These are phyloP conservation scores for Fusarium subtropicale DNA, from an alignment of 2,329 filamentous ascomycete genomes.

Conservation along the genomic window DNA sequence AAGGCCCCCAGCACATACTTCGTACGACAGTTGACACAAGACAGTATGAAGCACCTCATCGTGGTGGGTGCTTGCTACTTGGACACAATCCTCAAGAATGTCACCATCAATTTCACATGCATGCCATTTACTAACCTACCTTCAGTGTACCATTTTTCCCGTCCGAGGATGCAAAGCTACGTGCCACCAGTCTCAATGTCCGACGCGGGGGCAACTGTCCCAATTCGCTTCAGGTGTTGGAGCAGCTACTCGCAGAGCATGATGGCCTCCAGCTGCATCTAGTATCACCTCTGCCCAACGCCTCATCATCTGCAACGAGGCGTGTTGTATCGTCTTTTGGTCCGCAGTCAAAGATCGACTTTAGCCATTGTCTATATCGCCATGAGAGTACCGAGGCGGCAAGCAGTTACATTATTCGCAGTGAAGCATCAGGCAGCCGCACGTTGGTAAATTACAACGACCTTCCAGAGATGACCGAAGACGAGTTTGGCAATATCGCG, in stretches of 20 bases:
- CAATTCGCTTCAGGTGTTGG: conserved; percentile 77
- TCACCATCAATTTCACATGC: conserved; percentile 27
- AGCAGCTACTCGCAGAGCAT: conserved; percentile 64
- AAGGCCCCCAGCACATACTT: neutral
- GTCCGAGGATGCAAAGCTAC: conserved; percentile 77
- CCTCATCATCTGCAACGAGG: conserved; percentile 60
- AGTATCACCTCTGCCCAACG: conserved; percentile 66
- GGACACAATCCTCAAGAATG: conserved; percentile 75
- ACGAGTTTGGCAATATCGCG: conserved; percentile 66
- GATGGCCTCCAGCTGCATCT: conserved; percentile 55
- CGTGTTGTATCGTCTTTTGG: conserved; percentile 68
- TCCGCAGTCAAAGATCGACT: conserved; percentile 55
- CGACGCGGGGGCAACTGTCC: conserved; percentile 79
- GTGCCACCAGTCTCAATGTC: conserved; percentile 67
- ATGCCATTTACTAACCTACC: conserved; percentile 25
- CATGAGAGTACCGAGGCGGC: conserved; percentile 66
- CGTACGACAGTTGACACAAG: neutral
- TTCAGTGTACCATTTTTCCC: conserved; percentile 74
- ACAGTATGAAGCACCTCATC: conserved; percentile 66
- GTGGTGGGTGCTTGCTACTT: conserved; percentile 76
- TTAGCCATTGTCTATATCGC: conserved; percentile 70
- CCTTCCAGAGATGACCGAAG: conserved; percentile 73
- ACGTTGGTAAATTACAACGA: conserved; percentile 78
- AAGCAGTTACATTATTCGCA: conserved; percentile 77
- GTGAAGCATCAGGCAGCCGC: conserved; percentile 67